Evolutionary conservation across 2,329 filamentous ascomycete genomes (phyloP).

Genomic region (Trichoderma koningii): DNA sequence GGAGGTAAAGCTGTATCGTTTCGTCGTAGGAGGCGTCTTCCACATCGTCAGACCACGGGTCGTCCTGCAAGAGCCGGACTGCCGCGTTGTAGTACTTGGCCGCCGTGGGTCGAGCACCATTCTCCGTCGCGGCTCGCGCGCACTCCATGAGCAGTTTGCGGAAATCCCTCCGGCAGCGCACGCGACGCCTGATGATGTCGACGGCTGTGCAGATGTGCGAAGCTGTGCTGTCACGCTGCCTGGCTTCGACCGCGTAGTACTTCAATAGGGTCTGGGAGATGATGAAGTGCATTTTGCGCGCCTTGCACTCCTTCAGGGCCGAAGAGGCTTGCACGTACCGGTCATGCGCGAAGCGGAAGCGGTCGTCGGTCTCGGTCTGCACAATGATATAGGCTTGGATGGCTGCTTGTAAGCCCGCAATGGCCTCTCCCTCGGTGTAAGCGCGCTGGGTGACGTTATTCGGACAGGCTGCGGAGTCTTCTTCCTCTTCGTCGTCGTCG

Average conservation of each 20-base stretch:
- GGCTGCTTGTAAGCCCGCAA: conserved; percentile 78
- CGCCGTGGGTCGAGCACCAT: conserved; percentile 78
- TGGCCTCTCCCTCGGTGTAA: conserved; percentile 66
- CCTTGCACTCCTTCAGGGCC: conserved; percentile 68
- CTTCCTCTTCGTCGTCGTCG: conserved; percentile 45
- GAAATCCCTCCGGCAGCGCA: conserved; percentile 64
- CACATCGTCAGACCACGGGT: conserved; percentile 71
- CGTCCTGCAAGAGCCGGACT: conserved; percentile 73
- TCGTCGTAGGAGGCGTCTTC: conserved; percentile 83
- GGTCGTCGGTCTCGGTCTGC: conserved; percentile 79
- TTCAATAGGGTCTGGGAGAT: conserved; percentile 81
- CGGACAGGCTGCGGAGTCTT: conserved; percentile 17
- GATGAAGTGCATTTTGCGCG: conserved; percentile 84
- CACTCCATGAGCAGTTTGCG: conserved; percentile 77
- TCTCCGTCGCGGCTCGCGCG: conserved; percentile 76
- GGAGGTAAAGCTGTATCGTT: conserved; percentile 76
- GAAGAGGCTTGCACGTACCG: conserved; percentile 77
- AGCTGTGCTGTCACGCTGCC: conserved; percentile 70
- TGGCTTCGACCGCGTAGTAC: conserved; percentile 63
- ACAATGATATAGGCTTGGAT: conserved; percentile 80
- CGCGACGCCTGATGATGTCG: conserved; percentile 69
- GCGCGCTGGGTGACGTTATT: conserved; percentile 2
- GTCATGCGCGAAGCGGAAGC: conserved; percentile 87
- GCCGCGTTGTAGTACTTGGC: conserved; percentile 80
- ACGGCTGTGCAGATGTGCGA: conserved; percentile 79